phyloP scores from a whole-genome alignment of 139 green algal species.

The Chlamydomonas incerta region DNA sequence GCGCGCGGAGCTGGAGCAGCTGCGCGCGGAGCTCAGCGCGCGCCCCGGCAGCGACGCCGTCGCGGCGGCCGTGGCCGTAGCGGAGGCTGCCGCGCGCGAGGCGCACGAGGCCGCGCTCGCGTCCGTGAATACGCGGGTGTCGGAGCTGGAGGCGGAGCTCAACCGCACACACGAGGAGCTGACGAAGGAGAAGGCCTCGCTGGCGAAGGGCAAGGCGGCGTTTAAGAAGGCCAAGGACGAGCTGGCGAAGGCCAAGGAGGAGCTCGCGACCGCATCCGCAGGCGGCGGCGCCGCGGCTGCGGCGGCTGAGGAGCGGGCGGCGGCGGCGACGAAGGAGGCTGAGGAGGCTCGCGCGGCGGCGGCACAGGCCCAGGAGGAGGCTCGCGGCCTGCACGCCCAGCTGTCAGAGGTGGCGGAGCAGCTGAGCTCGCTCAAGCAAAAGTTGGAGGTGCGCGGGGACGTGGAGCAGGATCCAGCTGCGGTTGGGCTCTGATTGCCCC shows the following conservation, averaged over 20 bases:
- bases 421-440: background rate
- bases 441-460: background rate
- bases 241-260: constrained; percentile 12
- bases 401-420: background rate
- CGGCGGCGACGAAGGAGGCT: background rate
- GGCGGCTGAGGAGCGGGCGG: background rate
- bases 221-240: constrained; percentile 36
- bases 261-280: background rate
- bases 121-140: background rate
- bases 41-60: background rate
- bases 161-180: background rate
- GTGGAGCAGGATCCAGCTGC: no score
- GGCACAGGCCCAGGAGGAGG: background rate
- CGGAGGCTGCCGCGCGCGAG: background rate
- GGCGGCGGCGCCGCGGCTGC: background rate
- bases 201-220: constrained; percentile 19
- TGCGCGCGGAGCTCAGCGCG: background rate
- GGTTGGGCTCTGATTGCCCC: no score
- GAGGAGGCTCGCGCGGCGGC: background rate
- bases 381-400: background rate
- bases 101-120: constrained; percentile 15
- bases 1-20: background rate
- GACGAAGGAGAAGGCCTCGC: background rate
- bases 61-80: background rate
- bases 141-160: constrained; percentile 24